These are phyloP conservation scores for Botryotinia calthae DNA, from an alignment of 2,329 filamentous ascomycete species.

Conservation along the genomic window DNA sequence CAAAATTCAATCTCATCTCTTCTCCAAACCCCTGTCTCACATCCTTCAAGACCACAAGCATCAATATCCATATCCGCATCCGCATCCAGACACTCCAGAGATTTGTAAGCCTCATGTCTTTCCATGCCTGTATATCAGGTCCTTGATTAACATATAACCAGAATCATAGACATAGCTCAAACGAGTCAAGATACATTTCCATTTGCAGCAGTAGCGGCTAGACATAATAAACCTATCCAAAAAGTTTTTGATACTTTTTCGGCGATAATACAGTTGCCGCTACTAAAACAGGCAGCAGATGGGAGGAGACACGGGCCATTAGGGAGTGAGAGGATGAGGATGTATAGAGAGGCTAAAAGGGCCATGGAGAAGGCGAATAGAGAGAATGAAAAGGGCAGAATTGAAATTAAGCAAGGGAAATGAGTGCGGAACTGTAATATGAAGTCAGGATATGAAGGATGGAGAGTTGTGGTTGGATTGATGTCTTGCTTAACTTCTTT, in stretches of 20 bases:
- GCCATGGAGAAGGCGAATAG: conserved; percentile 41
- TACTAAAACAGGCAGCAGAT: conserved; percentile 47
- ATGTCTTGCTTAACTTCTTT: not conserved
- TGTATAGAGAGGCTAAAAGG: conserved; percentile 42
- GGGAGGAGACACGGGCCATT: conserved; percentile 44
- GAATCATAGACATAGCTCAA: conserved; percentile 50
- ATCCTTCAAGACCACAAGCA: not conserved
- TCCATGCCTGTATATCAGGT: conserved; percentile 4
- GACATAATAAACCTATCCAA: conserved; percentile 44
- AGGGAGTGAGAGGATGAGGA: conserved; percentile 44
- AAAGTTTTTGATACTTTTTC: conserved; percentile 49
- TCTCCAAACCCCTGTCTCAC: not conserved
- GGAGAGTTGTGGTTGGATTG: not conserved
- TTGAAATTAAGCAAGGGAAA: not conserved
- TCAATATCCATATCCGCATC: conserved; percentile 10
- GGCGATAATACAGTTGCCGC: conserved; percentile 49
- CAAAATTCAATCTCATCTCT: not conserved
- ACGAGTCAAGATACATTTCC: conserved; percentile 48
- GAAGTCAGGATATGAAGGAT: not conserved
- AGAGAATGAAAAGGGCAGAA: not conserved
- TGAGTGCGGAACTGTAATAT: too few species aligned
- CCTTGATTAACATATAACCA: conserved; percentile 35
- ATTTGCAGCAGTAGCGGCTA: conserved; percentile 46
- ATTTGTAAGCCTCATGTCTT: conserved; percentile 28
- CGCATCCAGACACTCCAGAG: conserved; percentile 28